Conservation (phyloP, 2,329 filamentous ascomycete genomes). For the Aureobasidium leucospermi region DNA sequence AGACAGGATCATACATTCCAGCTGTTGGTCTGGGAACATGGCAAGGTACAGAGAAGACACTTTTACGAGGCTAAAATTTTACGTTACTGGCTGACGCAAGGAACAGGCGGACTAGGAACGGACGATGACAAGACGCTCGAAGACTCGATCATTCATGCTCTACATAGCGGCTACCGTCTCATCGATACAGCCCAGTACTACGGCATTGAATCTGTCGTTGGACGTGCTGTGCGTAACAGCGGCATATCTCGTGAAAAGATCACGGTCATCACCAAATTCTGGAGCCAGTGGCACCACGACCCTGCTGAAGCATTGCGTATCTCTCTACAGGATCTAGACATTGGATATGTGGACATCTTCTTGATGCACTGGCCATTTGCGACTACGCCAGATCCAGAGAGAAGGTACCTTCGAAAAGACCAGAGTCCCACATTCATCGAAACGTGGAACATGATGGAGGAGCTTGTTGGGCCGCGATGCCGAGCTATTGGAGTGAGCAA, state of each 20-base stretch:
- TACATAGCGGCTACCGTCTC: neutral
- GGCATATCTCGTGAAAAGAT: neutral
- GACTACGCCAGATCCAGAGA: neutral
- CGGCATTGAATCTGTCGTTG: slow-evolving; percentile 8
- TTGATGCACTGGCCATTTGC: slow-evolving; percentile 36
- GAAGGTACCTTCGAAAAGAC: slow-evolving; percentile 2
- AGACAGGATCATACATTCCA: slow-evolving; percentile 10
- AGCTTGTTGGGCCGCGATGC: slow-evolving; percentile 22
- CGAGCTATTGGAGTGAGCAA: slow-evolving; percentile 27
- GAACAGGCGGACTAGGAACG: neutral
- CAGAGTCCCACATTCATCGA: slow-evolving; percentile 15
- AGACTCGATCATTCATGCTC: neutral
- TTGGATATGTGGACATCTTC: slow-evolving; percentile 37
- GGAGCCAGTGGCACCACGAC: neutral
- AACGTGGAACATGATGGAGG: slow-evolving; percentile 25
- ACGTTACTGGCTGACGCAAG: neutral
- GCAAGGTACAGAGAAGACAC: slow-evolving; percentile 5
- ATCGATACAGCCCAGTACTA: slow-evolving; percentile 9
- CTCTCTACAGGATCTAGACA: neutral
- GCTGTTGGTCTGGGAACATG: slow-evolving; percentile 4
- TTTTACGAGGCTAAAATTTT: neutral
- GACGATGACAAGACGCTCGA: neutral
- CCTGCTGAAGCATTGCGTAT: neutral
- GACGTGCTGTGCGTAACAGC: neutral
- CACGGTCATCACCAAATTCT: slow-evolving; percentile 7